These are phyloP conservation scores for Backusella macrospora DNA, from an alignment of 192 early-diverging fungal species.

Conservation along the genomic window DNA sequence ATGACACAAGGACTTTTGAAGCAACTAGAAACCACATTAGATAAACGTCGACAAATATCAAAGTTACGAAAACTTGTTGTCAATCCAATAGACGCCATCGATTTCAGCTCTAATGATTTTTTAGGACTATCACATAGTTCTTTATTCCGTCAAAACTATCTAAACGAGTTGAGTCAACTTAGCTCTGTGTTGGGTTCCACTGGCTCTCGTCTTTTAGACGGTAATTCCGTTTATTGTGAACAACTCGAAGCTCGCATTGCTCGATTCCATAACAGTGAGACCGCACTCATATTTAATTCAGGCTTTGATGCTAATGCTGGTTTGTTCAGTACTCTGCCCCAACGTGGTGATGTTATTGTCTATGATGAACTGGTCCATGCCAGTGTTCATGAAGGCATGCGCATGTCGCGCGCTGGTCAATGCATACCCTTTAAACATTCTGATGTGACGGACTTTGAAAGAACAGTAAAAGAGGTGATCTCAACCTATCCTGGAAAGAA, in stretches of 20 bases:
- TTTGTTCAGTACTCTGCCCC: conserved; percentile 68
- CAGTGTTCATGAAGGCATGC: conserved; percentile 82
- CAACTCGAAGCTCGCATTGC: conserved; percentile 66
- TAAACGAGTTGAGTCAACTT: conserved; percentile 47
- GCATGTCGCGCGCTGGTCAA: conserved; percentile 52
- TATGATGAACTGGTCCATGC: conserved; percentile 81
- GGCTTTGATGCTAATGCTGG: conserved; percentile 84
- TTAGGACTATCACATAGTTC: conserved; percentile 63
- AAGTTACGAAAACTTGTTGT: conserved; percentile 48
- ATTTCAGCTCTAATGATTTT: conserved; percentile 88
- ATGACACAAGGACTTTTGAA: conserved; percentile 17
- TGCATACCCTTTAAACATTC: conserved; percentile 67
- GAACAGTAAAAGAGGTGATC: neutral
- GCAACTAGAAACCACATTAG: conserved; percentile 24
- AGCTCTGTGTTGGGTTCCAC: conserved; percentile 64
- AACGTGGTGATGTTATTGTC: conserved; percentile 64
- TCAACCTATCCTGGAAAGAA: conserved; percentile 36
- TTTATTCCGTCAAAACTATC: conserved; percentile 48
- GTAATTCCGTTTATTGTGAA: conserved; percentile 67
- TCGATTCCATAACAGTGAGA: conserved; percentile 57
- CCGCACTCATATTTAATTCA: conserved; percentile 80
- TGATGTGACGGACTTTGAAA: conserved; percentile 56
- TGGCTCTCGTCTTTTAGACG: conserved; percentile 75
- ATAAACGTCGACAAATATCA: conserved; percentile 31
- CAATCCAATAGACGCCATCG: conserved; percentile 47